These are phyloP conservation scores for Leptosphaerulina australis DNA, from an alignment of 2,329 filamentous ascomycete species.

Conservation along the genomic window DNA sequence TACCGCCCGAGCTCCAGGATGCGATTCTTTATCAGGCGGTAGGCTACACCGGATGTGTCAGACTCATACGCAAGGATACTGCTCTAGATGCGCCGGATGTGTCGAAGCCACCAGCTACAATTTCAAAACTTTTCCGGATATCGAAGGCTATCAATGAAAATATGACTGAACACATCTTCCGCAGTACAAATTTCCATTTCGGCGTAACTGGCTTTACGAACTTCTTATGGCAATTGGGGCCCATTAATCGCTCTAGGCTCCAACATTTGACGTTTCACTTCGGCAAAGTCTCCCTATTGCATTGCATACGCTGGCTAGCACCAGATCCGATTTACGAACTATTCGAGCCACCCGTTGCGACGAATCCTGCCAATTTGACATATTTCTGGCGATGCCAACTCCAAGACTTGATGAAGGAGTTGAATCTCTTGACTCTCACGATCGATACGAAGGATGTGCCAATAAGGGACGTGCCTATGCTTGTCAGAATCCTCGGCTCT, in stretches of 20 bases:
- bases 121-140: conserved; percentile 29
- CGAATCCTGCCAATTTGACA: conserved; percentile 26
- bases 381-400: conserved; percentile 44
- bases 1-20: conserved; percentile 41
- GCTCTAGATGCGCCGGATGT: neutral
- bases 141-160: conserved; percentile 26
- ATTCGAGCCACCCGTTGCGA: conserved; percentile 32
- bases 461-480: conserved; percentile 28
- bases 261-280: conserved; percentile 33
- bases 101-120: conserved; percentile 16
- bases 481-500: conserved; percentile 26
- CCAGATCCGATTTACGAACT: conserved; percentile 37
- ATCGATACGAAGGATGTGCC: conserved; percentile 32
- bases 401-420: conserved; percentile 32
- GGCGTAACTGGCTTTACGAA: conserved; percentile 27
- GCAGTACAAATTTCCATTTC: conserved; percentile 38
- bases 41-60: conserved; percentile 19
- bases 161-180: conserved; percentile 32
- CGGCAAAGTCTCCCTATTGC: conserved; percentile 28
- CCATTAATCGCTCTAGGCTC: conserved; percentile 29
- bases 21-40: conserved; percentile 33
- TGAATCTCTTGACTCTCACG: conserved; percentile 31
- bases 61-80: neutral
- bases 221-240: conserved; percentile 32
- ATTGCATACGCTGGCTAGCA: conserved; percentile 41